phyloP scores from a whole-genome alignment of 306 rosid species.

The Luffa aegyptiaca region DNA sequence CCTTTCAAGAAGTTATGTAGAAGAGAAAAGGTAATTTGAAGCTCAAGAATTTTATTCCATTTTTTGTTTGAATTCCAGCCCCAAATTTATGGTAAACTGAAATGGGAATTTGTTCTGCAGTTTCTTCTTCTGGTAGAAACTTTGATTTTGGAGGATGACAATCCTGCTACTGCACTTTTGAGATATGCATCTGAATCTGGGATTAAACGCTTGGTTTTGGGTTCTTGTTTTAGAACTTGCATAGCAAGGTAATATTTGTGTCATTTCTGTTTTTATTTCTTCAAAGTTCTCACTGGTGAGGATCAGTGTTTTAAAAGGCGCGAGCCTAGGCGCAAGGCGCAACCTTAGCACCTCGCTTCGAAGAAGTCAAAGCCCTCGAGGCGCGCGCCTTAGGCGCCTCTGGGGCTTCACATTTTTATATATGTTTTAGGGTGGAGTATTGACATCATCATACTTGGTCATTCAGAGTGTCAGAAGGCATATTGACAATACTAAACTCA shows the following conservation, averaged over 20 bases:
- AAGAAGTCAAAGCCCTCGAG: no score
- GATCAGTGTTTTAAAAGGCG: no score
- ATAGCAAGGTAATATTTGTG: constrained; percentile 35
- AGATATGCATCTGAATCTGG: constrained; percentile 46
- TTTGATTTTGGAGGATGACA: constrained; percentile 63
- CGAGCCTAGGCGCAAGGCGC: no score
- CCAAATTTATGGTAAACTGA: neutral
- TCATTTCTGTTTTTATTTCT: neutral
- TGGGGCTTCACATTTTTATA: no score
- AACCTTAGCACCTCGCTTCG: no score
- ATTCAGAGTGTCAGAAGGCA: no score
- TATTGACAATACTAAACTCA: no score
- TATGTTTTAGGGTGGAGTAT: no score
- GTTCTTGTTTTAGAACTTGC: constrained; percentile 49
- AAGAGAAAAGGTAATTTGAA: constrained; percentile 27
- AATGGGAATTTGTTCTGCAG: constrained; percentile 6
- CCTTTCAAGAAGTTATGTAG: constrained; percentile 53
- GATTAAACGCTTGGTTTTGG: constrained; percentile 53
- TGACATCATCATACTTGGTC: no score
- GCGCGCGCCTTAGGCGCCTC: no score
- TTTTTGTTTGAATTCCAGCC: neutral
- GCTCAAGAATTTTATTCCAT: neutral
- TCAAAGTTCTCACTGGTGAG: no score
- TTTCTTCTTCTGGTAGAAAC: constrained; percentile 56
- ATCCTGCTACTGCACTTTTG: constrained; percentile 63